A percentile compares a stretch with the other conserved stretches of the same genome.
phyloP scores from a whole-genome alignment of 1,139 yeast species.

The Yamadazyma sp. region DNA sequence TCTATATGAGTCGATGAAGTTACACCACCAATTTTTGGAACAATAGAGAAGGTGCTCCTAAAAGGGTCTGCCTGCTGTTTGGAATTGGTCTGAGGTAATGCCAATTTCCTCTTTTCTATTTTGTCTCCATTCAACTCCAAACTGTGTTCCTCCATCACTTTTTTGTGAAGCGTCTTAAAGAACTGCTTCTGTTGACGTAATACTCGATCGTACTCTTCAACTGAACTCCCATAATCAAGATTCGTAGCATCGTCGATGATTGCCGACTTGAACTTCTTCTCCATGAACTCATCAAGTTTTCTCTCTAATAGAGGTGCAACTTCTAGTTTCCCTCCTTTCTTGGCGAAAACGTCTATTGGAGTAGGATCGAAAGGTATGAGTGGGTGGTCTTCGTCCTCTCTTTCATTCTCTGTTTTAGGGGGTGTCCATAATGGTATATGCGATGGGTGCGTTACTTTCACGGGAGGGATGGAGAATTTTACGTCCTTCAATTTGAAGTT shows the following conservation, averaged over 20 bases:
- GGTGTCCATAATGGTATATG: conserved; percentile 68
- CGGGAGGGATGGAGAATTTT: conserved; percentile 53
- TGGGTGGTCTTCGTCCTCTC: conserved; percentile 42
- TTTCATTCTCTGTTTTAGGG: conserved; percentile 36
- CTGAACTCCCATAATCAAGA: conserved; percentile 33
- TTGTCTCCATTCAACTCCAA: conserved; percentile 45
- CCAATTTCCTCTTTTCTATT: conserved; percentile 44
- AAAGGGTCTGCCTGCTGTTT: conserved; percentile 44
- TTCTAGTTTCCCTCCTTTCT: conserved; percentile 14
- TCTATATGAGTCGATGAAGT: conserved; percentile 63
- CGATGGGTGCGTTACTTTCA: conserved; percentile 73
- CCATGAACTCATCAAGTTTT: conserved; percentile 55
- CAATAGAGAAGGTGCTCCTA: conserved; percentile 37
- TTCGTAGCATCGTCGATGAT: conserved; percentile 40
- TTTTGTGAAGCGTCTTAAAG: conserved; percentile 29
- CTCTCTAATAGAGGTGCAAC: conserved; percentile 31
- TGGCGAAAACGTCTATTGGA: conserved; percentile 25
- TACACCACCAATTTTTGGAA: conserved; percentile 42
- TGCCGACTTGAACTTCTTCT: conserved; percentile 44
- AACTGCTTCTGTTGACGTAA: conserved; percentile 33
- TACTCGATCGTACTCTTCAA: conserved; percentile 34
- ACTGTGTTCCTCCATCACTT: conserved; percentile 34
- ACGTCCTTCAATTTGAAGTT: conserved; percentile 41
- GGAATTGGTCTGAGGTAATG: conserved; percentile 43
- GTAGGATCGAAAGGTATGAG: conserved; percentile 31